Conservation (phyloP, 352 stramenopile genomes). For the Globisporangium lucens region DNA sequence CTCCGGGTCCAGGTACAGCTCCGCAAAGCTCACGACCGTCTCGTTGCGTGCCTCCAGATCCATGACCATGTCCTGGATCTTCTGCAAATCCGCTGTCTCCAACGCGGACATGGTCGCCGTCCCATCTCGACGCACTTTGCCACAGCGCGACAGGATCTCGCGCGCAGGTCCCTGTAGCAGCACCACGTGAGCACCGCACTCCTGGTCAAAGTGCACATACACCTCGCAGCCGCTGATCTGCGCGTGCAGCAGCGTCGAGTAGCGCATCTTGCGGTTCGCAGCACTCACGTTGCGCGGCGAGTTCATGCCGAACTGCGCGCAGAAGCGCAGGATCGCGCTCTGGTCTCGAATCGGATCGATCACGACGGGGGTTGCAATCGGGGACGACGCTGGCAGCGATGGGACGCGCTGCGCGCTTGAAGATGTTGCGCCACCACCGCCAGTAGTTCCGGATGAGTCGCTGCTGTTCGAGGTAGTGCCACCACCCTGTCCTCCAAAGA, state of each 20-base stretch:
- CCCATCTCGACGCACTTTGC: conserved; percentile 32
- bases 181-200: conserved; percentile 44
- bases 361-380: conserved; percentile 37
- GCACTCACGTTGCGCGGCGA: conserved; percentile 17
- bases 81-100: conserved; percentile 39
- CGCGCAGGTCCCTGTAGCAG: conserved; percentile 40
- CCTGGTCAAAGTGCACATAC: conserved; percentile 56
- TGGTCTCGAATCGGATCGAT: conserved; percentile 45
- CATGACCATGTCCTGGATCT: conserved; percentile 43
- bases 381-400: conserved; percentile 32
- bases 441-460: not conserved
- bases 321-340: conserved; percentile 46
- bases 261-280: conserved; percentile 29
- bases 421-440: not conserved
- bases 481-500: not conserved
- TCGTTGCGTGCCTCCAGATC: conserved; percentile 43
- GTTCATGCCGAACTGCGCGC: conserved; percentile 35
- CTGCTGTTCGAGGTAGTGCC: not conserved
- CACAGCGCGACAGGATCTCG: conserved; percentile 49
- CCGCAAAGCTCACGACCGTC: conserved; percentile 50
- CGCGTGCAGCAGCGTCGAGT: conserved; percentile 39
- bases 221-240: conserved; percentile 51
- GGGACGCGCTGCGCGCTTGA: conserved; percentile 21
- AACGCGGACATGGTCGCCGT: conserved; percentile 16
- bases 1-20: conserved; percentile 41